These are phyloP conservation scores for Ophiostoma populinum DNA, from an alignment of 2,329 filamentous ascomycete genomes.

Conservation along the genomic window DNA sequence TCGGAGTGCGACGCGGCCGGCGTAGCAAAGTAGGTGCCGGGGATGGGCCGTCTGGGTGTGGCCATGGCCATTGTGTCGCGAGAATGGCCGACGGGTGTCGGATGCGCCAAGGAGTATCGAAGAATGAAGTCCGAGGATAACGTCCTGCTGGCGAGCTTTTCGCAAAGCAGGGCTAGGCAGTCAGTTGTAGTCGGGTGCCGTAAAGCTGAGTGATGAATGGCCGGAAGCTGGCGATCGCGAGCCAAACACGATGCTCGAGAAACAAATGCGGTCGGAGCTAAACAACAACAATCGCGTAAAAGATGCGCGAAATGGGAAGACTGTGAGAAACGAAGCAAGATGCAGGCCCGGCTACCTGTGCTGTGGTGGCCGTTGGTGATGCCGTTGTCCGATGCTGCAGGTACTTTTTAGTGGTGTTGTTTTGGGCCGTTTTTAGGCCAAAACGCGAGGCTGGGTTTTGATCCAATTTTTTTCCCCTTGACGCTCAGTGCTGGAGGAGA, in stretches of 20 bases:
- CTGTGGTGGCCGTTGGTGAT: not conserved
- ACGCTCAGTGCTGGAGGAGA: not conserved
- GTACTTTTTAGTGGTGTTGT: not conserved
- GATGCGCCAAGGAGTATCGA: too few species aligned
- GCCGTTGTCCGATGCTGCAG: not conserved
- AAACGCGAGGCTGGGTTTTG: slow-evolving; percentile 7
- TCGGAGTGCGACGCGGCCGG: slow-evolving; percentile 39
- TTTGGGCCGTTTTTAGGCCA: not conserved
- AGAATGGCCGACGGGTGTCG: not conserved
- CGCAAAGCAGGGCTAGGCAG: too few species aligned
- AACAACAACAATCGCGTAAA: too few species aligned
- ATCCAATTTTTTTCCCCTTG: slow-evolving; percentile 9
- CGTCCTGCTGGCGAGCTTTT: too few species aligned
- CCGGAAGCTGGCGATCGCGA: not conserved
- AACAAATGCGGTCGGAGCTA: too few species aligned
- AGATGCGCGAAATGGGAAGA: too few species aligned
- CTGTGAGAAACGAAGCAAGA: too few species aligned
- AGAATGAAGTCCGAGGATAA: too few species aligned
- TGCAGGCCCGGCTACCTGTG: too few species aligned
- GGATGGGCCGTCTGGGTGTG: slow-evolving; percentile 52
- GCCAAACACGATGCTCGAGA: not conserved
- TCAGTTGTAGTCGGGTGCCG: too few species aligned
- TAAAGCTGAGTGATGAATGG: not conserved
- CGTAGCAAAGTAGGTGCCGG: slow-evolving; percentile 61
- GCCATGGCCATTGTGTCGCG: slow-evolving; percentile 22